These are phyloP conservation scores for Dothidotthia symphoricarpi DNA, from an alignment of 2,329 filamentous ascomycete species.

Conservation along the genomic window DNA sequence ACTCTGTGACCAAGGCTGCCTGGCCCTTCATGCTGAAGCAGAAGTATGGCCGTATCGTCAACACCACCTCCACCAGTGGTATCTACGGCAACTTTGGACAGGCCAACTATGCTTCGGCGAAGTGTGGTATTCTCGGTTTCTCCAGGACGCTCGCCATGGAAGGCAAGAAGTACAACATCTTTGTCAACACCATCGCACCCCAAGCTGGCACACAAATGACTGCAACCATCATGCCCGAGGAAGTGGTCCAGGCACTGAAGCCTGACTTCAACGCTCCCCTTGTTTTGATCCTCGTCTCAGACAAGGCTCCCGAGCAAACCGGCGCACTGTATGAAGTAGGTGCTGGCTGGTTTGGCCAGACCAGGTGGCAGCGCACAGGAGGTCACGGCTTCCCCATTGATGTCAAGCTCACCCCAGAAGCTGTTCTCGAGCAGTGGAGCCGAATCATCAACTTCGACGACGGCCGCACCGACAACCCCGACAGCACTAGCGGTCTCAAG, in stretches of 20 bases:
- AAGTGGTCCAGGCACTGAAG: slow-evolving; percentile 98
- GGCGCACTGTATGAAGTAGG: slow-evolving; percentile 92
- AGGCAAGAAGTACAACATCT: slow-evolving; percentile 96
- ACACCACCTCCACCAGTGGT: slow-evolving; percentile 94
- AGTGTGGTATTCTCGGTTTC: slow-evolving; percentile 83
- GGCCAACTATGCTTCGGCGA: slow-evolving; percentile 83
- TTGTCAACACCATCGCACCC: slow-evolving; percentile 95
- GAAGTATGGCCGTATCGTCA: slow-evolving; percentile 95
- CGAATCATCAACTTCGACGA: slow-evolving; percentile 85
- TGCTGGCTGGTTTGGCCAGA: slow-evolving; percentile 87
- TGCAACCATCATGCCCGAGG: slow-evolving; percentile 87
- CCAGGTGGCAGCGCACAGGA: slow-evolving; percentile 89
- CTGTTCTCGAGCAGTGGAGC: slow-evolving; percentile 62
- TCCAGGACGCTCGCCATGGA: slow-evolving; percentile 90
- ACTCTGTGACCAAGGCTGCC: slow-evolving; percentile 94
- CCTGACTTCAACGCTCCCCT: slow-evolving; percentile 96
- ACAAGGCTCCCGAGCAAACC: slow-evolving; percentile 82
- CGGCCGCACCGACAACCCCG: slow-evolving; percentile 82
- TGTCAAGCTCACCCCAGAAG: slow-evolving; percentile 74
- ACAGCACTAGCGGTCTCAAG: slow-evolving; percentile 71
- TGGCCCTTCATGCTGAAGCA: slow-evolving; percentile 98
- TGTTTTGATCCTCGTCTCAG: slow-evolving; percentile 80
- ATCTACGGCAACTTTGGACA: slow-evolving; percentile 99
- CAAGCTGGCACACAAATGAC: slow-evolving; percentile 98
- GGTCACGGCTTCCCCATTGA: slow-evolving; percentile 91